Evolutionary conservation across 2,329 filamentous ascomycete genomes (phyloP).

Genomic region (Ophiognomonia clavigignenti-juglandacearum): DNA sequence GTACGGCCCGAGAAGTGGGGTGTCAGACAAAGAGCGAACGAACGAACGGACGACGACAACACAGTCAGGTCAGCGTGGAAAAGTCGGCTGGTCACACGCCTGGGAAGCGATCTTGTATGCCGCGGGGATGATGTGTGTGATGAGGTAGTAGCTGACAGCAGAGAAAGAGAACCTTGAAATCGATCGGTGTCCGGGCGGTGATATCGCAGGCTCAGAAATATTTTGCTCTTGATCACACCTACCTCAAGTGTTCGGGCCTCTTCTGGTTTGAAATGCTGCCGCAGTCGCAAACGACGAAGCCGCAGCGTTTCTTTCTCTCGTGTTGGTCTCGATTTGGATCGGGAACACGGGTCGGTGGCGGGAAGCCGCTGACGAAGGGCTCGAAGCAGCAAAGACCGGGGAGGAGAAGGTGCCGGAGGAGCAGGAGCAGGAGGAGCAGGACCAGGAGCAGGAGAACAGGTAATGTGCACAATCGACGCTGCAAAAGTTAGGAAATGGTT

Average conservation of each 20-base stretch:
- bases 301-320: not conserved
- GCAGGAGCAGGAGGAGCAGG: too few relatives aligned
- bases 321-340: not conserved
- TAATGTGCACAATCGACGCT: not conserved
- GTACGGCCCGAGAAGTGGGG: not conserved
- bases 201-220: too few relatives aligned
- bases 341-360: conserved; percentile 1
- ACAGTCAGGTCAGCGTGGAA: not conserved
- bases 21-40: conserved; percentile 5
- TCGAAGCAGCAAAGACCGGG: not conserved
- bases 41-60: not conserved
- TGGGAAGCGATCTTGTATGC: not conserved
- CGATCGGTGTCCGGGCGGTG: too few relatives aligned
- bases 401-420: not conserved
- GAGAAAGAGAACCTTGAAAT: too few relatives aligned
- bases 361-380: conserved; percentile 11
- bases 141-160: too few relatives aligned
- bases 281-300: conserved; percentile 1
- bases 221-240: conserved; percentile 1
- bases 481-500: too few relatives aligned
- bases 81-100: not conserved
- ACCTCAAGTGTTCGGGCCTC: not conserved
- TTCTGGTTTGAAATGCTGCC: not conserved
- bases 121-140: not conserved
- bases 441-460: not conserved